A percentile compares a stretch with the other conserved stretches of the same genome.
Evolutionary conservation across 2,329 filamentous ascomycete species (phyloP).

Genomic region (Plectosphaerella plurivora): DNA sequence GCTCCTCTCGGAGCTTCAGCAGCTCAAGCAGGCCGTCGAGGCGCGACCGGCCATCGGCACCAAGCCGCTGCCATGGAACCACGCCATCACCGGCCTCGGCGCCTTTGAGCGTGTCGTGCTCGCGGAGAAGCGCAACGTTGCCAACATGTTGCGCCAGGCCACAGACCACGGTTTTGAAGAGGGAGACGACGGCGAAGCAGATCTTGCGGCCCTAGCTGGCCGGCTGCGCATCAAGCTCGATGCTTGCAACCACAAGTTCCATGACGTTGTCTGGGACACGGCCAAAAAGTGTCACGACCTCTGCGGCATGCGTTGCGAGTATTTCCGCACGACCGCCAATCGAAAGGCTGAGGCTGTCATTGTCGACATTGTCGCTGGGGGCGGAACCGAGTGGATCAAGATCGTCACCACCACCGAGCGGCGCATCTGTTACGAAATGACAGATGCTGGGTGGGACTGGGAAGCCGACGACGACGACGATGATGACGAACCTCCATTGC

Average conservation of each 20-base stretch:
- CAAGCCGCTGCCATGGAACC: conserved; percentile 11
- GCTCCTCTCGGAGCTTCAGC: conserved; percentile 8
- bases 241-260: conserved; percentile 12
- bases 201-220: conserved; percentile 3
- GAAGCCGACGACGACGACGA: conserved; percentile 28
- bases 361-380: conserved; percentile 9
- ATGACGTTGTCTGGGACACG: conserved; percentile 11
- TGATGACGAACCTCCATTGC: conserved; percentile 25
- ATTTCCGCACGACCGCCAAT: neutral
- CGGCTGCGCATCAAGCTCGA: conserved; percentile 7
- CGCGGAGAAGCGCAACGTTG: conserved; percentile 11
- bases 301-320: conserved; percentile 7
- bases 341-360: conserved; percentile 6
- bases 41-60: conserved; percentile 5
- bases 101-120: conserved; percentile 9
- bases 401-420: conserved; percentile 12
- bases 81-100: conserved; percentile 9
- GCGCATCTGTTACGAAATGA: conserved; percentile 32
- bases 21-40: conserved; percentile 9
- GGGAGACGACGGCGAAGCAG: neutral
- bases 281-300: conserved; percentile 10
- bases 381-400: conserved; percentile 12
- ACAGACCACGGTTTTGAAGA: neutral
- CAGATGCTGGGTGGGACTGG: conserved; percentile 36
- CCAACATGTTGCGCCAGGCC: conserved; percentile 6